Evolutionary conservation across 1,284 basidiomycete species (phyloP).

Genomic region (Trametes sp.): DNA sequence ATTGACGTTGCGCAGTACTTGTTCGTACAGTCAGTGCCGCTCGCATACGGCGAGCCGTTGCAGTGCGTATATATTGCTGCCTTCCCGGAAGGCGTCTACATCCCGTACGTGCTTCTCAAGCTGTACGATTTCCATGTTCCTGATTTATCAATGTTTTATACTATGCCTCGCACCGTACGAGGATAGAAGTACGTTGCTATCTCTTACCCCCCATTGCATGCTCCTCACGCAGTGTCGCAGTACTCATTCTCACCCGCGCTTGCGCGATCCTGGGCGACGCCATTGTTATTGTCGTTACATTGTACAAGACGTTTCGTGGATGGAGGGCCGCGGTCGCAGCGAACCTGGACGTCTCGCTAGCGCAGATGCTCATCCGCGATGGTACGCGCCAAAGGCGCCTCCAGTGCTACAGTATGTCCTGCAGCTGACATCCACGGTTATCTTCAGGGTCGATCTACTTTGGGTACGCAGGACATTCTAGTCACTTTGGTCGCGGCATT

Average conservation of each 20-base stretch:
- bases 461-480: neutral
- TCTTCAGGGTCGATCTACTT: constrained; percentile 10
- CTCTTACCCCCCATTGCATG: no score
- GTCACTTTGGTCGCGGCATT: neutral
- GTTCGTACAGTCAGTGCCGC: neutral
- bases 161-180: no score
- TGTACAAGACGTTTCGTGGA: constrained; percentile 2
- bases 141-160: no score
- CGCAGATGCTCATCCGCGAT: neutral
- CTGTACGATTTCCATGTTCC: no score
- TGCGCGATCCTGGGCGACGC: constrained; percentile 9
- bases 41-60: no score
- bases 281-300: constrained; percentile 11
- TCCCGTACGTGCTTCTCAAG: neutral
- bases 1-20: constrained; percentile 2
- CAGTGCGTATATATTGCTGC: no score
- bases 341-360: neutral
- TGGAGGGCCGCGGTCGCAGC: neutral
- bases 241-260: neutral
- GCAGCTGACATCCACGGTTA: neutral
- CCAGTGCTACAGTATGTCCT: neutral
- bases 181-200: no score
- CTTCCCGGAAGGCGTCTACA: no score
- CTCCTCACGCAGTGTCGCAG: neutral
- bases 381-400: neutral